Evolutionary conservation across 2,329 filamentous ascomycete species (phyloP), one percentile per base, ranked within the genome.

Genomic region (Sporothrix curviconia): DNA sequence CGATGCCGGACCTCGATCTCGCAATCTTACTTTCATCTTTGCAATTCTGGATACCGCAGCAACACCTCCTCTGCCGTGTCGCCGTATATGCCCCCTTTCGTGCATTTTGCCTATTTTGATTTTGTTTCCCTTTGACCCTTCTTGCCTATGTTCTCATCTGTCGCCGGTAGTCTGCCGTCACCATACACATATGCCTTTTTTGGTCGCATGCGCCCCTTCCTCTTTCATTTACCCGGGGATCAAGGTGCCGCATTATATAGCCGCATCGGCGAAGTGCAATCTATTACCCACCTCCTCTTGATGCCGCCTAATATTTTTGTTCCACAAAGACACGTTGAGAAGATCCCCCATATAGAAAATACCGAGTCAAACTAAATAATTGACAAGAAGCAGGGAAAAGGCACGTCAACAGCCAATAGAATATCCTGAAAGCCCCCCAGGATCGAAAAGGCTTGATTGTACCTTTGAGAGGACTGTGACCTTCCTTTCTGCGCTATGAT

Each of bases 231-330:
- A 40, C 22, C 49, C 34, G 49, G 49, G 40, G 49, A 22, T n/a
- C 49, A 52, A 40, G 49, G 25, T 11, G 49, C 49, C 49, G 49
- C 36, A n/a, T 9, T 40, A 40, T 25, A 40, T 40, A 36, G 49
- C 24, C 34, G 49, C 49, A 52, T n/a, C n/a, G n/a, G n/a, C n/a
- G n/a, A n/a, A n/a, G n/a, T n/a, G n/a, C n/a, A n/a, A n/a, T n/a
- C n/a, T n/a, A n/a, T n/a, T n/a, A n/a, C n/a, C n/a, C n/a, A n/a
- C n/a, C n/a, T n/a, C n/a, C n/a, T n/a, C n/a, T n/a, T n/a, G n/a
- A n/a, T n/a, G n/a, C n/a, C n/a, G n/a, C n/a, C n/a, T n/a, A n/a
- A n/a, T n/a, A n/a, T n/a, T n/a, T n/a, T n/a, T n/a, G n/a, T n/a
- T n/a, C n/a, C n/a, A n/a, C n/a, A n/a, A 37, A 25, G 47, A 25